Evolutionary conservation across 164 flowering plant genomes (phyloP), one percentile per base, ranked within the genome.

Genomic region (Dillenia suffruticosa): DNA sequence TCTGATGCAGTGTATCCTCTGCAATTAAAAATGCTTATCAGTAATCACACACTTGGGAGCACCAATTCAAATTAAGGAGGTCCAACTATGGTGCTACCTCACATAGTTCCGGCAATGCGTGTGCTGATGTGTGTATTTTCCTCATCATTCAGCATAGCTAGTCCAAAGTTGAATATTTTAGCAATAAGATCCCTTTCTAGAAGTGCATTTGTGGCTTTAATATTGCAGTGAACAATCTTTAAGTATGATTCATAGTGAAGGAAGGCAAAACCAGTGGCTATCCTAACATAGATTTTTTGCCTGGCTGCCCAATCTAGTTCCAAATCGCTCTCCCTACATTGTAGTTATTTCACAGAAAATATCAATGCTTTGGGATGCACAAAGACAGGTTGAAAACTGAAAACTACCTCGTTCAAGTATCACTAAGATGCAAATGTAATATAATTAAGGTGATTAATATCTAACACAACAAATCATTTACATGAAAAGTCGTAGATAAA

Each of bases 1-100:
- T 85, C 85, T 6, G 87, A 87, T 2, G 90, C 90, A 81, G 83
- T 83, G 47, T 86, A 86, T 67, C 88, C 87, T 10, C 87, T 85
- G 80, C 50, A 72, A 52, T 19, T 19, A 46, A 48, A 32, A 24
- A 56, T 49, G 17, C 40, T 40, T 13, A 13, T 12, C 40, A 46
- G n/a, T 56, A 10, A 40, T 22, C 10, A 46, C 13, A 26, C 44
- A 32, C 22, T 19, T 19, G 22, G 22, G 22, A 19, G 22, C 22
- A 14, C 22, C 15, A 51, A 10, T 10, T 14, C 15, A n/a, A n/a
- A n/a, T 19, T 19, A 19, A 19, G 22, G 22, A 19, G 22, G 22
- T 19, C 22, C 22, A 19, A 26, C 26, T 48, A 48, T 9, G 13
- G 15, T 9, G 17, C 57, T 12, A 2, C n/a, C n/a, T n/a, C n/a